phyloP scores from a whole-genome alignment of 176 grass and related monocot species.

The Avena sativa region DNA sequence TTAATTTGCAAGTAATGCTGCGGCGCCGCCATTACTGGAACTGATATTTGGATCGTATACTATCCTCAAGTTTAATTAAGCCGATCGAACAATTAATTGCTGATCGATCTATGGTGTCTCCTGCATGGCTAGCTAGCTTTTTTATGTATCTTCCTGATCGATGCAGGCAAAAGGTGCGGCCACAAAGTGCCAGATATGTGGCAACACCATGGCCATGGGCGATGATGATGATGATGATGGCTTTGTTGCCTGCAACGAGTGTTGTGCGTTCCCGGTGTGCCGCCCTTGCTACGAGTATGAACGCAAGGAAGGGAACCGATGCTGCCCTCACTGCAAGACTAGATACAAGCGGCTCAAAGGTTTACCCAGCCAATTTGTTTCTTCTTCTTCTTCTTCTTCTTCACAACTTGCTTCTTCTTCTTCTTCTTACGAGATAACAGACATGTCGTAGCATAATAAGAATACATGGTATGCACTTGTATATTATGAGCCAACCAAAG shows the following conservation, averaged over 20 bases:
- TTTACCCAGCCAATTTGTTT: constrained; percentile 6
- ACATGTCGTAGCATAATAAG: too few relatives aligned
- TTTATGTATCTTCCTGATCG: constrained; percentile 11
- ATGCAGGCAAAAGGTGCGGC: constrained; percentile 12
- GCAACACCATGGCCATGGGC: constrained; percentile 49
- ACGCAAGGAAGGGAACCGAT: constrained; percentile 76
- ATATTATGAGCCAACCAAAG: too few relatives aligned
- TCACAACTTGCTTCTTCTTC: too few relatives aligned
- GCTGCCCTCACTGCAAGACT: constrained; percentile 86
- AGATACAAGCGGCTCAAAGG: constrained; percentile 91
- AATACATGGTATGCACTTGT: too few relatives aligned
- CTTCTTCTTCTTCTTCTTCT: neutral
- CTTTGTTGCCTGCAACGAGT: constrained; percentile 90
- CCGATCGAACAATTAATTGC: neutral
- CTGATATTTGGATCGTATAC: neutral
- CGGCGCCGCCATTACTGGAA: too few relatives aligned
- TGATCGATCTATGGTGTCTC: neutral
- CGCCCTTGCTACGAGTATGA: constrained; percentile 87
- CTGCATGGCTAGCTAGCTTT: neutral
- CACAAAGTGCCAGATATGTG: constrained; percentile 70
- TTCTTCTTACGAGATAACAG: too few relatives aligned
- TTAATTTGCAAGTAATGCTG: too few relatives aligned
- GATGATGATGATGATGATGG: constrained; percentile 56
- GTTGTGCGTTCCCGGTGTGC: constrained; percentile 81
- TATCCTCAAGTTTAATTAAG: neutral